Evolutionary conservation across 106 monocot species (phyloP).

Genomic region (Platanthera guangdongensis): DNA sequence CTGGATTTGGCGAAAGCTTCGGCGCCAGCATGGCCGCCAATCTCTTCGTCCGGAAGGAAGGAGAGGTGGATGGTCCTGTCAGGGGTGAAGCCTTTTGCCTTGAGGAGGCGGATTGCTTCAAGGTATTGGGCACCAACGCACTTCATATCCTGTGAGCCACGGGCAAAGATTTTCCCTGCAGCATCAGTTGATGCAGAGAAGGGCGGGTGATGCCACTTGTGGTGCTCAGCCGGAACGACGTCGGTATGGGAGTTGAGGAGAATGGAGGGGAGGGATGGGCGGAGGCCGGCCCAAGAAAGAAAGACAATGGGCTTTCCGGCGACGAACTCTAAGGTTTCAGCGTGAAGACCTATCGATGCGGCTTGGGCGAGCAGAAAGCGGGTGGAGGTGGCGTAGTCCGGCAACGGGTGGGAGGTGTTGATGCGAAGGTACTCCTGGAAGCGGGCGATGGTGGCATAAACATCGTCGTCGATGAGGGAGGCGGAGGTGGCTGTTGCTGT

Average conservation of each 20-base stretch:
- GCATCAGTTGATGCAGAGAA: slow-evolving; percentile 56
- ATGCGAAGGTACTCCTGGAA: slow-evolving; percentile 91
- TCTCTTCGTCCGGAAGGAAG: slow-evolving; percentile 94
- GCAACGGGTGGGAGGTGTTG: slow-evolving; percentile 75
- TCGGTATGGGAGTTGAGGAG: slow-evolving; percentile 99
- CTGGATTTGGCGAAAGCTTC: slow-evolving; percentile 39
- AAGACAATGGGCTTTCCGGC: slow-evolving; percentile 77
- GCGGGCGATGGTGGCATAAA: slow-evolving; percentile 32
- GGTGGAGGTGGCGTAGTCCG: slow-evolving; percentile 64
- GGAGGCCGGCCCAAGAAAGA: slow-evolving; percentile 58
- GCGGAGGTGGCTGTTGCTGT: neutral
- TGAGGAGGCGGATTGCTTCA: slow-evolving; percentile 65
- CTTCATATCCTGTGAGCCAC: slow-evolving; percentile 99
- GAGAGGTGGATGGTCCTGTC: slow-evolving; percentile 62
- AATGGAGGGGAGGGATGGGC: slow-evolving; percentile 61
- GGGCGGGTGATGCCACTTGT: slow-evolving; percentile 71
- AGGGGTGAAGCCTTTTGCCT: slow-evolving; percentile 36
- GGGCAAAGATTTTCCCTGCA: slow-evolving; percentile 50
- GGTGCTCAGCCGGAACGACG: slow-evolving; percentile 80
- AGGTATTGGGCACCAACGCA: slow-evolving; percentile 85
- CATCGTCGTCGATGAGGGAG: slow-evolving; percentile 1
- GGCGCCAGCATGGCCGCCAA: slow-evolving; percentile 56
- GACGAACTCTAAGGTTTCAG: slow-evolving; percentile 42
- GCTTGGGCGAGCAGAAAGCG: slow-evolving; percentile 48
- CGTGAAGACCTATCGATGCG: slow-evolving; percentile 20